Base-by-base conservation (phyloP, 495 filamentous ascomycete species). In the Talaromyces borbonicus region DNA sequence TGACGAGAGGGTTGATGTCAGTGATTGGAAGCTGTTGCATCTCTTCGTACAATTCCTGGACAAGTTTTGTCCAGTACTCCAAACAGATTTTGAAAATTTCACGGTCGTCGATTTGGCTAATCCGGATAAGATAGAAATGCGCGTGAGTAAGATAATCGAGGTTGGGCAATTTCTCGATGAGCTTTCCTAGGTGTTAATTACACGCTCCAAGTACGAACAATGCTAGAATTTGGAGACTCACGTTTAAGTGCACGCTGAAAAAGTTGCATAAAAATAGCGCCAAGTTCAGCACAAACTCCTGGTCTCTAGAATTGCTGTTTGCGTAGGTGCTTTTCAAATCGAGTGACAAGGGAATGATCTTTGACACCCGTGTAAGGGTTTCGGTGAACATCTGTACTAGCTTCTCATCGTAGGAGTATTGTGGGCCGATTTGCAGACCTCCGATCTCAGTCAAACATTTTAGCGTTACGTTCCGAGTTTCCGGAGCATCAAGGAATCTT, bases 1-100 rank as follows among this genome's bases (percentile, higher is more conserved):
- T 81, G 50, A 92, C 75, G 12, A 97, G 73, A 4, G 90, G 87
- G 56, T 89, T 95, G 48, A 92, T 74, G 49, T 99, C 93, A 11
- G 83, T 86, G 38, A 96, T 83, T 1, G 92, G 93, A 4, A 96
- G 74, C 22, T 83, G 73, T 59, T 97, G 93, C 90, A 97, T 96
- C 68, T 97, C 93, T 61, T 99, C 93, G 55, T 95, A 99, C 4
- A 99, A 75, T 61, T 97, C 93, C 53, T 93, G 87, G n/a, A 97
- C 93, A 11, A 97, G 74, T 56, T 95, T 95, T 16, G 93, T 93
- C 92, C 92, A 99, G 65, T 99, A 99, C 54, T 99, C 92, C 39
- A 99, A 70, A 57, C 87, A 95, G 53, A 97, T 97, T 72, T 99
- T 99, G 76, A 99, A 99, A 48, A 99, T 92, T 59, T 99, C 92